A percentile compares a stretch with the other conserved stretches of the same genome.
Conservation (phyloP, 768 basidiomycete genomes). For the Trametes gibbosa region DNA sequence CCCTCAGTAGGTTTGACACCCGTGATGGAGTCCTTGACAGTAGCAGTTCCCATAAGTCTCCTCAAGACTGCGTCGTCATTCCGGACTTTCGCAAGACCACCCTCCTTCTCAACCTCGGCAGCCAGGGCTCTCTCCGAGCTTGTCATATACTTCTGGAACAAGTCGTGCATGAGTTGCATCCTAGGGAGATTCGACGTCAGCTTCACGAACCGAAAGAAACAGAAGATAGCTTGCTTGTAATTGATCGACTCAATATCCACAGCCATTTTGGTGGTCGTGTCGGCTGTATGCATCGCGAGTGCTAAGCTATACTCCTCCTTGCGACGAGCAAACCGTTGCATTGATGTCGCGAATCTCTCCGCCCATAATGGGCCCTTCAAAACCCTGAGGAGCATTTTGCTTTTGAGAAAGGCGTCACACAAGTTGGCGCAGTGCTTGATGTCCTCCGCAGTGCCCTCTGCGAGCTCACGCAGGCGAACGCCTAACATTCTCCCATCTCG, state of each 20-base stretch:
- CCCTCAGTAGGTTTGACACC: no score
- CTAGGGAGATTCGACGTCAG: no score
- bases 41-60: no score
- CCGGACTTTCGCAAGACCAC: background rate
- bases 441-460: conserved; percentile 35
- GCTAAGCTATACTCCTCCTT: conserved; percentile 36
- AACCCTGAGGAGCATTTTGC: conserved; percentile 39
- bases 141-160: background rate
- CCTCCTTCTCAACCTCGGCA: background rate
- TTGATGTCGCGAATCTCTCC: conserved; percentile 34
- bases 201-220: no score
- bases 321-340: conserved; percentile 34
- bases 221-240: conserved; percentile 1
- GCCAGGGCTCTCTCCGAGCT: no score
- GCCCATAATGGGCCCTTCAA: conserved; percentile 38
- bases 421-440: conserved; percentile 43
- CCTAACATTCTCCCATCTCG: conserved; percentile 34
- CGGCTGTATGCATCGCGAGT: conserved; percentile 37
- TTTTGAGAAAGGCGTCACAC: conserved; percentile 44
- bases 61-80: background rate
- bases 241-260: background rate
- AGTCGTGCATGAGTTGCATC: no score
- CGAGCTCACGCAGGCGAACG: conserved; percentile 31
- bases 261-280: background rate
- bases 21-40: background rate